phyloP scores from a whole-genome alignment of 73 alveolate genomes.

The Stentor coeruleus region DNA sequence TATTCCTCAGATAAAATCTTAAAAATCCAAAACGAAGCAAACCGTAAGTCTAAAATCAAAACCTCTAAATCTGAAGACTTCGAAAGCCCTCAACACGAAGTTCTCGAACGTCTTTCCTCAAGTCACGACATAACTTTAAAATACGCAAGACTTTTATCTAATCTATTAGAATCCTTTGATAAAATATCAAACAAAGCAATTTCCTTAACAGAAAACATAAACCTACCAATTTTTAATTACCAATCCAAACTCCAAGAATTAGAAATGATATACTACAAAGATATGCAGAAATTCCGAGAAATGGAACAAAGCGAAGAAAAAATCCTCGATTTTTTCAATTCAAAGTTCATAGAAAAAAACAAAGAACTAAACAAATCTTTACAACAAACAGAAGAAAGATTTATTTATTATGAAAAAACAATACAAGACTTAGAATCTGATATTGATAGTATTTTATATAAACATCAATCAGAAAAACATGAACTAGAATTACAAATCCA shows the following conservation, averaged over 20 bases:
- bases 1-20: not conserved
- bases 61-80: not conserved
- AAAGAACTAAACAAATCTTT: not conserved
- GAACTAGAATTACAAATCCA: not conserved
- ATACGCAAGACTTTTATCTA: not conserved
- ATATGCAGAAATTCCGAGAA: not conserved
- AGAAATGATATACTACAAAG: not conserved
- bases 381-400: not conserved
- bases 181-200: not conserved
- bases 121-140: not conserved
- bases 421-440: not conserved
- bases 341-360: no score
- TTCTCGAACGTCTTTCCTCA: not conserved
- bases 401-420: not conserved
- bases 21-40: not conserved
- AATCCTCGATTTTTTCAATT: not conserved
- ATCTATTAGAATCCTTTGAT: not conserved
- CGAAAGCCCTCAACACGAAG: not conserved
- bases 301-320: not conserved
- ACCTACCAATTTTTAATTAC: not conserved
- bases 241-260: not conserved
- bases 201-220: not conserved
- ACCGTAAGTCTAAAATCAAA: not conserved
- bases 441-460: not conserved
- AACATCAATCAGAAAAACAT: not conserved